Evolutionary conservation across 225 moss, liverwort and hornwort species (phyloP).

Genomic region (Ulota crispa): DNA sequence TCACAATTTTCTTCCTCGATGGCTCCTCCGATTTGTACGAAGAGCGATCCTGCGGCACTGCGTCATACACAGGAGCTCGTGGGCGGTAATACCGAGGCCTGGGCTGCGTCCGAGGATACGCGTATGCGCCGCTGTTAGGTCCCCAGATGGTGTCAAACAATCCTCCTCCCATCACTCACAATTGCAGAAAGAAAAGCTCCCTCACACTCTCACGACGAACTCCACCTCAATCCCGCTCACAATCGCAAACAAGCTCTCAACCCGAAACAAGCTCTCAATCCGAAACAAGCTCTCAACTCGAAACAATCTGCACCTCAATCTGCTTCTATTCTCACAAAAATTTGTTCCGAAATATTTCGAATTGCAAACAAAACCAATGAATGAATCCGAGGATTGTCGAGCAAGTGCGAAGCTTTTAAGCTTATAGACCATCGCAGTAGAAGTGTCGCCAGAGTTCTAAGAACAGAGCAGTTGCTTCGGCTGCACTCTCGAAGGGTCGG

Average conservation of each 20-base stretch:
- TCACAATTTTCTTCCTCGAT: slow-evolving; percentile 10
- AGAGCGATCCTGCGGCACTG: slow-evolving; percentile 6
- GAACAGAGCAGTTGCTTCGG: slow-evolving; percentile 29
- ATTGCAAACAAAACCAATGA: not conserved
- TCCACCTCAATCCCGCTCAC: not conserved
- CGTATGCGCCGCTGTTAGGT: slow-evolving; percentile 14
- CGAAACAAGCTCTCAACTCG: not conserved
- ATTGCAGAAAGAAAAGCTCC: not conserved
- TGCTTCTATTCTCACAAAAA: not conserved
- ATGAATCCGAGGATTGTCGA: accelerated
- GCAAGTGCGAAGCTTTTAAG: not conserved
- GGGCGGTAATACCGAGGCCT: slow-evolving; percentile 9
- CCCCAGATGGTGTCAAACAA: slow-evolving; percentile 20
- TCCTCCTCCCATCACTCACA: slow-evolving; percentile 40
- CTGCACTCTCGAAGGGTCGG: slow-evolving; percentile 21
- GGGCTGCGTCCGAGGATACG: not conserved
- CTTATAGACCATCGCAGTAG: not conserved
- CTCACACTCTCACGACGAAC: too few species aligned
- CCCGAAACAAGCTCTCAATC: not conserved
- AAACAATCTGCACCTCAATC: not conserved
- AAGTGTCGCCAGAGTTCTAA: slow-evolving; percentile 10
- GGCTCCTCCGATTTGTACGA: not conserved
- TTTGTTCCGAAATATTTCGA: not conserved
- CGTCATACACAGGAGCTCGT: slow-evolving; percentile 1
- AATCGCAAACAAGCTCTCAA: not conserved